These are phyloP conservation scores for Plasmodium blacklocki DNA, from an alignment of 169 alveolate genomes.

Conservation along the genomic window DNA sequence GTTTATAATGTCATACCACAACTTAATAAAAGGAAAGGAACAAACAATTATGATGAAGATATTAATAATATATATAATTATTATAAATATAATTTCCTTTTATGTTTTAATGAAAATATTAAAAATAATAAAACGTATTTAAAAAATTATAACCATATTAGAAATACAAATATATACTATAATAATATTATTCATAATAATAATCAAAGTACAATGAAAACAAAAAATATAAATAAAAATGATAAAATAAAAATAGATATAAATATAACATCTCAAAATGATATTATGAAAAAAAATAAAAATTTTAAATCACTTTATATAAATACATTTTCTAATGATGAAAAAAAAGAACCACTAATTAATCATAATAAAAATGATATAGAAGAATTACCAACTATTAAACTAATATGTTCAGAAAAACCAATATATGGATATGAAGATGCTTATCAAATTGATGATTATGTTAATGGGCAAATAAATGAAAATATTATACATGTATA, in stretches of 20 bases:
- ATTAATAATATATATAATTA: slow-evolving; percentile 53
- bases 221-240: not conserved
- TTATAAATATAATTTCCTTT: slow-evolving; percentile 55
- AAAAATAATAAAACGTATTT: not conserved
- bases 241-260: not conserved
- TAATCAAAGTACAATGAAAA: not conserved
- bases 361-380: slow-evolving; percentile 23
- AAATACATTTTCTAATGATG: slow-evolving; percentile 38
- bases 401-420: slow-evolving; percentile 59
- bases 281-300: not conserved
- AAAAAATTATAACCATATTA: slow-evolving; percentile 15
- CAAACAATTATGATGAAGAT: slow-evolving; percentile 23
- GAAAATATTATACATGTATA: slow-evolving; percentile 69
- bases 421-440: slow-evolving; percentile 71
- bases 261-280: too few species aligned
- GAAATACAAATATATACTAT: not conserved
- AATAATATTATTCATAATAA: slow-evolving; percentile 5
- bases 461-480: slow-evolving; percentile 63
- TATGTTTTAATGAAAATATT: slow-evolving; percentile 47
- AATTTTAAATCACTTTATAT: slow-evolving; percentile 16
- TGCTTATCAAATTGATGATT: slow-evolving; percentile 73
- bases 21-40: slow-evolving; percentile 36
- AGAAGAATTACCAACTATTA: slow-evolving; percentile 40
- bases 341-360: slow-evolving; percentile 61
- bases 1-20: slow-evolving; percentile 67